These are phyloP conservation scores for Plasmodium ovale DNA, from an alignment of 169 alveolate genomes.

Conservation along the genomic window DNA sequence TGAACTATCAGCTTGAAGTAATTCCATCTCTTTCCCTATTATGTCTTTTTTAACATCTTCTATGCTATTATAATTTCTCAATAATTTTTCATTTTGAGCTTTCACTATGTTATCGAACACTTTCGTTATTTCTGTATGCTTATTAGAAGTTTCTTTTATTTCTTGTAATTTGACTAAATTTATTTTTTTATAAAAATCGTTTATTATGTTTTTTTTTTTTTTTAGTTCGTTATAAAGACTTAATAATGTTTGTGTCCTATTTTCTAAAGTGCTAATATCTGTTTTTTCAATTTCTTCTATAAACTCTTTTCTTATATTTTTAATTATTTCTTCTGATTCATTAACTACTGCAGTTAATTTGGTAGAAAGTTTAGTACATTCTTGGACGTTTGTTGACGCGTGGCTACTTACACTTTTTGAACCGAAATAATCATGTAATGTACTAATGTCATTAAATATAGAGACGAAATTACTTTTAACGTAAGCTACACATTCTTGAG, in stretches of 20 bases:
- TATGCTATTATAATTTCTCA: too few relatives aligned
- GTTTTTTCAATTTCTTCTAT: too few relatives aligned
- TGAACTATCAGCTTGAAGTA: background rate
- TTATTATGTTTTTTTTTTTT: background rate
- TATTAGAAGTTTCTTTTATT: background rate
- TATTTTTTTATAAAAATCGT: background rate
- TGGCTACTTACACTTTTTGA: background rate
- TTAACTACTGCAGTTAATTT: background rate
- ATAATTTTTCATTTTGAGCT: background rate
- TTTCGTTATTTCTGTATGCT: background rate
- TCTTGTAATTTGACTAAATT: background rate
- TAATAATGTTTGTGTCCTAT: too few relatives aligned
- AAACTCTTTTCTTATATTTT: too few relatives aligned
- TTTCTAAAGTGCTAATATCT: too few relatives aligned
- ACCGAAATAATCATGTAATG: constrained; percentile 1
- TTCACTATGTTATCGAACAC: background rate
- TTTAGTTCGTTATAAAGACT: too few relatives aligned
- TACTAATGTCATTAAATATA: background rate
- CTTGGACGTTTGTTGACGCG: background rate
- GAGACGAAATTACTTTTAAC: background rate
- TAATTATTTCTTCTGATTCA: too few relatives aligned
- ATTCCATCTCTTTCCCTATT: background rate
- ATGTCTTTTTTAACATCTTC: background rate
- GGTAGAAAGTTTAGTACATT: background rate
- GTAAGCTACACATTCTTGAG: background rate